A percentile compares a stretch with the other conserved stretches of the same genome.
Evolutionary conservation across 441 rosid genomes (phyloP).

Genomic region (Kokia cookei): DNA sequence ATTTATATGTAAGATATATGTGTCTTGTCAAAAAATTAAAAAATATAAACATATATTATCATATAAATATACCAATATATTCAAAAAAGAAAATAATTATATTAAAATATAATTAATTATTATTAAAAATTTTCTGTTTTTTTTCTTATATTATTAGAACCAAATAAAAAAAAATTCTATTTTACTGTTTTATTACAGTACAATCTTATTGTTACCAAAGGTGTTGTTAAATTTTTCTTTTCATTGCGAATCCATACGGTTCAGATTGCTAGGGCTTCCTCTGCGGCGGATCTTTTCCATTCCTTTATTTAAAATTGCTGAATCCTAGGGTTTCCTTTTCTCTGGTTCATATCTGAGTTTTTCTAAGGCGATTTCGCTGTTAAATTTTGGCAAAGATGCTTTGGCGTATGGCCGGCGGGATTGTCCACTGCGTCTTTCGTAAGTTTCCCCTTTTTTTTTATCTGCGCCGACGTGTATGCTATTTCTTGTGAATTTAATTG

Average conservation of each 20-base stretch:
- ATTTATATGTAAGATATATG: no score
- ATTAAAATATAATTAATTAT: no score
- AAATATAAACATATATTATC: no score
- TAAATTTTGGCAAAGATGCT: conserved; percentile 48
- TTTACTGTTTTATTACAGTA: no score
- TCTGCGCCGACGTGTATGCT: background rate
- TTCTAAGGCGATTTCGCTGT: conserved; percentile 11
- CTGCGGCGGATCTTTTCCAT: background rate
- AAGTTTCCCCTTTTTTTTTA: conserved; percentile 21
- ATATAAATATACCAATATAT: no score
- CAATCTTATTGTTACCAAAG: no score
- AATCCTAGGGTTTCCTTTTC: conserved; percentile 5
- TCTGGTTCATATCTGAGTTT: conserved; percentile 38
- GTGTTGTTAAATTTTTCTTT: background rate
- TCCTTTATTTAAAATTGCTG: background rate
- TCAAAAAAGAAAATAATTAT: no score
- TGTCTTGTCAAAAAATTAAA: no score
- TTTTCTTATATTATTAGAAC: no score
- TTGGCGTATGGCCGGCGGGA: conserved; percentile 98
- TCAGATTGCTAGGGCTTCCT: background rate
- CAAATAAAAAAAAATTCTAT: no score
- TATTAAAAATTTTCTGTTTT: no score
- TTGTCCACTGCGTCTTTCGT: conserved; percentile 91
- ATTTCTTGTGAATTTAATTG: background rate
- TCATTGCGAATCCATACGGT: background rate